A percentile compares a stretch with the other conserved stretches of the same genome.
These are phyloP conservation scores for Xanthoconium purpureum DNA, from an alignment of 768 basidiomycete species.

Conservation along the genomic window DNA sequence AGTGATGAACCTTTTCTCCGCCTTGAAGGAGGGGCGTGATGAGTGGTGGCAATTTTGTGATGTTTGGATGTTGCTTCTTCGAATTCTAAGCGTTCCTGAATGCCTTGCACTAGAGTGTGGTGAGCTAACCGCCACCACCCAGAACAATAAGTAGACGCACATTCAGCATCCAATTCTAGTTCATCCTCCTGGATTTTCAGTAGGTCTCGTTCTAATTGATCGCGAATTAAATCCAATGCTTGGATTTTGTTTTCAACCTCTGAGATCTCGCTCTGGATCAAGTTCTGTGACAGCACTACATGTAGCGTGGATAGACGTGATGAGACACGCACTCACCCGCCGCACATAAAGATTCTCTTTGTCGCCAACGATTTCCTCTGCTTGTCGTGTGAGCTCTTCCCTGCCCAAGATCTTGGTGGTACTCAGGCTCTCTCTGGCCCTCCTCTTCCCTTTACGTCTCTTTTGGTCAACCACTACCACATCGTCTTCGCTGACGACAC, in stretches of 20 bases:
- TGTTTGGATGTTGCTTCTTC: slow-evolving; percentile 48
- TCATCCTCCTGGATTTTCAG: slow-evolving; percentile 92
- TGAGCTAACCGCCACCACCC: slow-evolving; percentile 2
- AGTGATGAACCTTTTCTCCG: slow-evolving; percentile 28
- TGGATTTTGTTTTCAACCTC: slow-evolving; percentile 91
- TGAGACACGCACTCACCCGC: slow-evolving; percentile 47
- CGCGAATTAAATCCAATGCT: slow-evolving; percentile 74
- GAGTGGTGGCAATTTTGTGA: slow-evolving; percentile 12
- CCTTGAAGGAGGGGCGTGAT: slow-evolving; percentile 28
- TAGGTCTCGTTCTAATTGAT: slow-evolving; percentile 77
- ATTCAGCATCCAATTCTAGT: slow-evolving; percentile 92
- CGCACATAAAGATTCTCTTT: slow-evolving; percentile 91
- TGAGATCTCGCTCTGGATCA: slow-evolving; percentile 81
- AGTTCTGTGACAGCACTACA: slow-evolving; percentile 47
- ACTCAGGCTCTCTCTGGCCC: slow-evolving; percentile 65
- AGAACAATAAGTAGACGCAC: slow-evolving; percentile 47
- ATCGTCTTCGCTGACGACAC: slow-evolving; percentile 73
- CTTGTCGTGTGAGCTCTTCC: slow-evolving; percentile 82
- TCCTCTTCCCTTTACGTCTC: slow-evolving; percentile 39
- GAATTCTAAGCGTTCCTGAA: slow-evolving; percentile 77
- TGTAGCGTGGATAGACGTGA: slow-evolving; percentile 4
- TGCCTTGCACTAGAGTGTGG: slow-evolving; percentile 69
- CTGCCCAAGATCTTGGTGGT: slow-evolving; percentile 69
- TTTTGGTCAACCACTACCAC: slow-evolving; percentile 52
- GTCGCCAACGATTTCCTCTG: slow-evolving; percentile 82